phyloP scores from a whole-genome alignment of 2,329 filamentous ascomycete genomes.

The Exophiala xenobiotica region DNA sequence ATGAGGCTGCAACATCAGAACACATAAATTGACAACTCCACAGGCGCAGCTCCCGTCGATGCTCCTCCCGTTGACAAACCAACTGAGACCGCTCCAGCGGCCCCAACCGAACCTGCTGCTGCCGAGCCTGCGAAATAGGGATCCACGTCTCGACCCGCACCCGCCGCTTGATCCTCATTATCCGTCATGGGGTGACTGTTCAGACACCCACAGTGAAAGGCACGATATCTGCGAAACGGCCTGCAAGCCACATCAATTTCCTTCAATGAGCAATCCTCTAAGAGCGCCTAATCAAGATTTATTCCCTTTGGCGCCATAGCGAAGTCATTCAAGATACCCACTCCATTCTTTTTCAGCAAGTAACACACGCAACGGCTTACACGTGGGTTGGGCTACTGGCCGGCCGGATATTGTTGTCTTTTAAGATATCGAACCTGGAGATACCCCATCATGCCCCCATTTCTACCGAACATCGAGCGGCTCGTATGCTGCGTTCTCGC shows the following conservation, averaged over 20 bases:
- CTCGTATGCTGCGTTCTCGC: slow-evolving; percentile 10
- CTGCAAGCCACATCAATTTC: neutral
- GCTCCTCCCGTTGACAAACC: slow-evolving; percentile 13
- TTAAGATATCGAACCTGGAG: slow-evolving; percentile 11
- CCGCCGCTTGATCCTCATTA: neutral
- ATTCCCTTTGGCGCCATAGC: slow-evolving; percentile 19
- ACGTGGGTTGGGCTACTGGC: slow-evolving; percentile 11
- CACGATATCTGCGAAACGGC: neutral
- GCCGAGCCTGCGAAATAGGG: slow-evolving; percentile 16
- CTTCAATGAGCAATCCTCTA: neutral
- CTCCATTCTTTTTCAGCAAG: slow-evolving; percentile 1
- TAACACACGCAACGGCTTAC: neutral
- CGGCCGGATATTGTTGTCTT: slow-evolving; percentile 18
- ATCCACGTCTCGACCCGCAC: neutral
- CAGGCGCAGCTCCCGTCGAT: slow-evolving; percentile 23
- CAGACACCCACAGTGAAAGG: neutral
- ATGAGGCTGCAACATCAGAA: neutral
- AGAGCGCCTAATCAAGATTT: slow-evolving; percentile 25
- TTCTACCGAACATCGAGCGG: slow-evolving; percentile 8
- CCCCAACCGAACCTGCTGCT: slow-evolving; percentile 18
- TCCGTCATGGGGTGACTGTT: neutral
- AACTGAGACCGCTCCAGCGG: slow-evolving; percentile 17
- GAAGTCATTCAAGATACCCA: slow-evolving; percentile 17
- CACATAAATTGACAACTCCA: neutral
- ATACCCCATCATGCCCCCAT: slow-evolving; percentile 24